Percentiles rank a stretch among this genome's conserved stretches.
Conservation (phyloP, 352 stramenopile genomes). For the Nothophytophthora sp. region DNA sequence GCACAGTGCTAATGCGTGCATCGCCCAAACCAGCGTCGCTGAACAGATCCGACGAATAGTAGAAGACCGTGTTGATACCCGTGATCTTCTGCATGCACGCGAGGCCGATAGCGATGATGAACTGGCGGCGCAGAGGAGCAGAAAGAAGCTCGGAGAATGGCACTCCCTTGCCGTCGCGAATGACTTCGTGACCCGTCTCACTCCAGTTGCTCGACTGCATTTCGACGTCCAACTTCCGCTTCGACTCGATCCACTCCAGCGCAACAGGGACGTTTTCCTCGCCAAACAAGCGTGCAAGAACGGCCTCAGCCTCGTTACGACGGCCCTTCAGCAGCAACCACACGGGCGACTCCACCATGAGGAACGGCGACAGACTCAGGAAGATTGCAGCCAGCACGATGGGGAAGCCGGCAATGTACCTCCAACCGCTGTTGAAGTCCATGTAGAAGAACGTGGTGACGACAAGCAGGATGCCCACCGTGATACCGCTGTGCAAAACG, state of each 20-base stretch:
- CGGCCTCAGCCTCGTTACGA: conserved; percentile 29
- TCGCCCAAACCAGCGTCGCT: conserved; percentile 14
- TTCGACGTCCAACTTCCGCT: conserved; percentile 32
- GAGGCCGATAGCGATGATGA: conserved; percentile 23
- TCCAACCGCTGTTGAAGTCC: conserved; percentile 52
- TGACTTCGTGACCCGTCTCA: conserved; percentile 1
- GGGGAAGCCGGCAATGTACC: conserved; percentile 60
- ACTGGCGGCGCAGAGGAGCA: conserved; percentile 8
- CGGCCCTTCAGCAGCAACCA: conserved; percentile 48
- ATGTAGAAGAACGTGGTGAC: conserved; percentile 54
- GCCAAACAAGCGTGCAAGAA: conserved; percentile 36
- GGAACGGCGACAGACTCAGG: conserved; percentile 37
- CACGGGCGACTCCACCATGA: conserved; percentile 55
- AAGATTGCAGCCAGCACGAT: conserved; percentile 50
- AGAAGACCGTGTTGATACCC: conserved; percentile 36
- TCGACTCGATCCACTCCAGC: conserved; percentile 41
- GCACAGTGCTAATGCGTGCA: conserved; percentile 13
- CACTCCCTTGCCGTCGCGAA: conserved; percentile 2
- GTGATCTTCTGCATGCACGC: conserved; percentile 23
- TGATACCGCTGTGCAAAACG: conserved; percentile 39
- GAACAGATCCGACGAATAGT: conserved; percentile 36
- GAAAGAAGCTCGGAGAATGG: conserved; percentile 2
- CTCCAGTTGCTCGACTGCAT: conserved; percentile 25
- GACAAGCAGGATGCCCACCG: conserved; percentile 44
- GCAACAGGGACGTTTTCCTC: conserved; percentile 35